Base-by-base conservation (phyloP, 2,329 filamentous ascomycete genomes). In the Penicillium sp. region DNA sequence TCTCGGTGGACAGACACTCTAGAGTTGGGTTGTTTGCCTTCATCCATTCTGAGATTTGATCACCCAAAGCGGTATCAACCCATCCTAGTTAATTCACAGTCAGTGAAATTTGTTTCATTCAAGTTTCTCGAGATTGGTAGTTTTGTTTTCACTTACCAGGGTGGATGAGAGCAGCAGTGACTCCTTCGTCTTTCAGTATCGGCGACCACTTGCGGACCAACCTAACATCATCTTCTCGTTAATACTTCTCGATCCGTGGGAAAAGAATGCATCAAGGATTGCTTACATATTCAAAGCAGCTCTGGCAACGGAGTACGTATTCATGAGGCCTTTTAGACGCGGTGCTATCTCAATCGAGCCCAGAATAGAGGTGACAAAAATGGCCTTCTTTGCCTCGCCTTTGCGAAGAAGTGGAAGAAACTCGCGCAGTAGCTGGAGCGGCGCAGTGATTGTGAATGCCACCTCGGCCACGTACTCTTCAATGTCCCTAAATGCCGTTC, bases 311-410 rank as follows among this genome's bases (percentile, higher is more conserved):
- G 51, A 46, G 24, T 53, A 53, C 12, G 42, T 42, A 7, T 47
- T 38, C 51, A 53, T 23, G 18, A 53, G 42, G n/a, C 35, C 35
- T 12, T 35, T 42, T 18, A 52, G 24, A 18, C 45, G 47, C 1
- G 51, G 11, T 1, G 68, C 64, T 52, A 65, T 43, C 14, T 63
- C 54, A 12, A 77, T 72, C 6, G 76, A 78, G n/a, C 74, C 77
- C 5, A 77, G 52, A 1, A 71, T 71, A 2, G 60, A 67, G 59
- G 64, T 75, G 72, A 78, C 66, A 59, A 74, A 78, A 53, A 68
- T 60, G 35, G 78, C 68, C 50, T 75, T 76, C 67, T 77, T 79
- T 48, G 64, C 54, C 16, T 58, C 65, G 12, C 74, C 71, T 33
- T 66, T 66, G 18, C 62, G 52, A 2, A 77, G 56, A 8, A 74